Evolutionary conservation across 2,329 filamentous ascomycete genomes (phyloP).

Genomic region (Pseudocercospora fijiensis): DNA sequence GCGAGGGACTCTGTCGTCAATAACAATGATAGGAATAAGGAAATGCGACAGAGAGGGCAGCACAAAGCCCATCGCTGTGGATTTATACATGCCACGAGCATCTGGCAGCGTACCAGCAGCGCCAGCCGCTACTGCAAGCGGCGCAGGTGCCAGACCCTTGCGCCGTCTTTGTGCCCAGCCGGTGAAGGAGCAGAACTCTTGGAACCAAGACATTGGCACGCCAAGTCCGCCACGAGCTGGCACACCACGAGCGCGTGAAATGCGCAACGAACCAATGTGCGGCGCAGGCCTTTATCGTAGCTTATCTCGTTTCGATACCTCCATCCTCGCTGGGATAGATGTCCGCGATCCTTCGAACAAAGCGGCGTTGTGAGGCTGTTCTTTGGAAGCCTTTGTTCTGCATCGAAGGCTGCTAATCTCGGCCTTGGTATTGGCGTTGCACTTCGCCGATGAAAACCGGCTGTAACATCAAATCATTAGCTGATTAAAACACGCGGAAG

Average conservation of each 20-base stretch:
- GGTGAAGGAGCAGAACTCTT: slow-evolving; percentile 11
- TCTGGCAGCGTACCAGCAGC: slow-evolving; percentile 11
- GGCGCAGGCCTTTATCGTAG: slow-evolving; percentile 16
- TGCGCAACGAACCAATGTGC: slow-evolving; percentile 21
- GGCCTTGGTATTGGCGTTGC: slow-evolving; percentile 21
- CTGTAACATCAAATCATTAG: slow-evolving; percentile 10
- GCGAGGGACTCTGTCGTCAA: background rate
- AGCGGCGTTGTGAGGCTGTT: slow-evolving; percentile 1
- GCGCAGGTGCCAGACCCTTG: slow-evolving; percentile 12
- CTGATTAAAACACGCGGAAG: slow-evolving; percentile 2
- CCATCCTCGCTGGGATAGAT: slow-evolving; percentile 21
- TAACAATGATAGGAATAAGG: background rate
- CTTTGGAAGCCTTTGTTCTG: background rate
- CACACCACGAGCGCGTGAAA: slow-evolving; percentile 2
- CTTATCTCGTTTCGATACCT: slow-evolving; percentile 23
- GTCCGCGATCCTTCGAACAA: slow-evolving; percentile 18
- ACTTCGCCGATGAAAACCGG: slow-evolving; percentile 14
- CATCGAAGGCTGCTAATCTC: slow-evolving; percentile 13
- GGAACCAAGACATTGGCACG: slow-evolving; percentile 18
- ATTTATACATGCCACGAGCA: slow-evolving; percentile 16
- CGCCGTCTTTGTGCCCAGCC: slow-evolving; percentile 13
- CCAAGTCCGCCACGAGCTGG: slow-evolving; percentile 11
- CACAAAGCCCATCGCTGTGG: background rate
- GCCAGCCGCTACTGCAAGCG: slow-evolving; percentile 15
- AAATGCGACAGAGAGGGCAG: background rate